phyloP scores from a whole-genome alignment of 352 stramenopile genomes.

The Stramenopiles sp. region DNA sequence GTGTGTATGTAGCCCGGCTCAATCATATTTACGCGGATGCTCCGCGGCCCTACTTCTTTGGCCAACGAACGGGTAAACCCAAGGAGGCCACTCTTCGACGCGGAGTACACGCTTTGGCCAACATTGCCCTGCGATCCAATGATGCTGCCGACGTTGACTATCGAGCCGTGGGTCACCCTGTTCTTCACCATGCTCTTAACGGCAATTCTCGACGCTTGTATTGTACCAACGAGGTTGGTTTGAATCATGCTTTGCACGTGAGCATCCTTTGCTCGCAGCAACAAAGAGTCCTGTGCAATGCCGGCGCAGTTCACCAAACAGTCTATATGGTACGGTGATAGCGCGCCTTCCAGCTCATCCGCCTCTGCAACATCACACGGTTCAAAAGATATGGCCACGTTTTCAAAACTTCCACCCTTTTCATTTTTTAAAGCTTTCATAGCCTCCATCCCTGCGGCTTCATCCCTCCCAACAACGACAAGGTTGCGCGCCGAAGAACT shows the following conservation, averaged over 20 bases:
- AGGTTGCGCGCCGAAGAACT: constrained; percentile 46
- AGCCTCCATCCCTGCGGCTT: constrained; percentile 32
- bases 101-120: constrained; percentile 51
- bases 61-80: constrained; percentile 50
- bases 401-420: constrained; percentile 30
- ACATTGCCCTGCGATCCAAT: constrained; percentile 45
- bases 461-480: constrained; percentile 35
- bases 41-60: constrained; percentile 50
- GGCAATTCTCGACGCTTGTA: constrained; percentile 46
- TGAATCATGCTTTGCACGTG: constrained; percentile 44
- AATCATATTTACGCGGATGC: constrained; percentile 61
- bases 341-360: constrained; percentile 23
- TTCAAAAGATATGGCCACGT: constrained; percentile 1
- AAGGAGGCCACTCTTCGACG: constrained; percentile 46
- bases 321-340: constrained; percentile 34
- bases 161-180: constrained; percentile 30
- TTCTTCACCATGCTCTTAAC: constrained; percentile 50
- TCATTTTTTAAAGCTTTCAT: constrained; percentile 32
- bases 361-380: constrained; percentile 30
- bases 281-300: constrained; percentile 40
- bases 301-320: constrained; percentile 50
- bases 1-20: constrained; percentile 56
- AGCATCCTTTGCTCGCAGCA: constrained; percentile 36
- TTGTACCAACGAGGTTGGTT: constrained; percentile 46
- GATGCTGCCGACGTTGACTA: constrained; percentile 58